Base-by-base conservation (phyloP, 805 yeast species). In the Zygoascus flipseniorum region DNA sequence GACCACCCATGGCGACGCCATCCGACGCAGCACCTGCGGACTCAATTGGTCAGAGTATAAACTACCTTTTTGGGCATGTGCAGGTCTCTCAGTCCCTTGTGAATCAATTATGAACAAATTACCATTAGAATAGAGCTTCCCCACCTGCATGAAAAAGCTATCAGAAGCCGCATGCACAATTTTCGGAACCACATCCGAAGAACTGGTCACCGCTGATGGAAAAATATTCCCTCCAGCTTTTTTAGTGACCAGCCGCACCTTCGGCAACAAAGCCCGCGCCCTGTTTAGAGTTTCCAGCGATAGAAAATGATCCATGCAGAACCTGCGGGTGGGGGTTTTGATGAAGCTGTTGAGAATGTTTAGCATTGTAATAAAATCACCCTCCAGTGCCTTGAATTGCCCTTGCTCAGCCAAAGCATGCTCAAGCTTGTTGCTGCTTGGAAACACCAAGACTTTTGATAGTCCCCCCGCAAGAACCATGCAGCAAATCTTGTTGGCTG, bases 301-400 rank as follows among this genome's bases (percentile, higher is more conserved):
- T 16, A 89, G 62, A 60, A 80, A 88, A 59, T 86, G 79, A 53
- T 73, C 73, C 19, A 67, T 64, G 60, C 93, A 83, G 96, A 96
- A 89, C 13, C 62, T 60, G 65, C 48, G 39, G 14, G 56, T 35
- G n/a, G 23, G 43, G 47, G 43, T n/a, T 10, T 14, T 23, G 2
- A 16, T 26, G 37, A 44, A 45, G 37, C 6, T 18, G 37, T 31
- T 20, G 28, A 32, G 6, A 4, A 88, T 84, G 62, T 89, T 89
- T 43, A 86, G 69, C 45, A 87, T 66, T 0, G 96, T 86, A 46
- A 89, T 66, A 66, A 86, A 95, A 67, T 89, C 97, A 54, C 90
- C 86, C 55, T 85, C 89, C 0, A 81, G 75, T 9, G 85, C 81
- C 35, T 78, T 72, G 63, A 88, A 88, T 65, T 81, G 81, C 51